Percentiles rank a stretch among this genome's conserved stretches.
These are phyloP conservation scores for Leccinum huronense DNA, from an alignment of 1,284 basidiomycete species.

Conservation along the genomic window DNA sequence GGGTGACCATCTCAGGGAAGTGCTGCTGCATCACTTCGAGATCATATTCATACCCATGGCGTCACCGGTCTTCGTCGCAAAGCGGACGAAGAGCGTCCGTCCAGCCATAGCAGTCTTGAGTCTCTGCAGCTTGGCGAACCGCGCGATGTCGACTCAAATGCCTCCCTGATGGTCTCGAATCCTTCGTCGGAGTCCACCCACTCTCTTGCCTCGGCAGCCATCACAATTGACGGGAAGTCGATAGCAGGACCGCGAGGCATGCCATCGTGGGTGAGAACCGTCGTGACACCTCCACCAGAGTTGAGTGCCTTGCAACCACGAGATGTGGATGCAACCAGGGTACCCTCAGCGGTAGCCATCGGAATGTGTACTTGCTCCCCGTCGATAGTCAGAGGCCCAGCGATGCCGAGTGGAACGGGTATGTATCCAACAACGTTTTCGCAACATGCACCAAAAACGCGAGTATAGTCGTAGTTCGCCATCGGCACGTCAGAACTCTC, in stretches of 20 bases:
- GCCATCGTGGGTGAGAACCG: constrained; percentile 89
- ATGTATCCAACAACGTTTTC: constrained; percentile 99
- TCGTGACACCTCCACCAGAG: constrained; percentile 92
- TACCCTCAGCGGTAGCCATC: constrained; percentile 99
- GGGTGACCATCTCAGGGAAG: constrained; percentile 93
- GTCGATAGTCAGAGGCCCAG: constrained; percentile 93
- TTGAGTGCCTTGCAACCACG: constrained; percentile 98
- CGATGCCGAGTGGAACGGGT: constrained; percentile 94
- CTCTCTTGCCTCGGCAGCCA: constrained; percentile 81
- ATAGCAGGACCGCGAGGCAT: constrained; percentile 99
- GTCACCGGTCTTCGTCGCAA: constrained; percentile 94
- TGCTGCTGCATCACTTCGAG: constrained; percentile 75
- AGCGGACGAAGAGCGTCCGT: constrained; percentile 91
- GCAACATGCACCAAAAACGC: constrained; percentile 96
- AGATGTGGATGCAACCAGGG: constrained; percentile 95
- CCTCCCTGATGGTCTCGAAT: constrained; percentile 70
- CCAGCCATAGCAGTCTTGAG: constrained; percentile 89
- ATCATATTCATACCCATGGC: constrained; percentile 99
- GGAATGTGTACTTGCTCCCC: constrained; percentile 87
- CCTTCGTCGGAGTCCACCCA: constrained; percentile 92
- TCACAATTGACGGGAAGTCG: constrained; percentile 84
- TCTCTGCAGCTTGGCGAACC: constrained; percentile 82
- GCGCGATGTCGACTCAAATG: constrained; percentile 92
- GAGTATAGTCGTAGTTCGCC: constrained; percentile 88
- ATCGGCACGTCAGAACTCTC: constrained; percentile 85